phyloP scores from a whole-genome alignment of 768 basidiomycete species.

The Suillus subalutaceus region DNA sequence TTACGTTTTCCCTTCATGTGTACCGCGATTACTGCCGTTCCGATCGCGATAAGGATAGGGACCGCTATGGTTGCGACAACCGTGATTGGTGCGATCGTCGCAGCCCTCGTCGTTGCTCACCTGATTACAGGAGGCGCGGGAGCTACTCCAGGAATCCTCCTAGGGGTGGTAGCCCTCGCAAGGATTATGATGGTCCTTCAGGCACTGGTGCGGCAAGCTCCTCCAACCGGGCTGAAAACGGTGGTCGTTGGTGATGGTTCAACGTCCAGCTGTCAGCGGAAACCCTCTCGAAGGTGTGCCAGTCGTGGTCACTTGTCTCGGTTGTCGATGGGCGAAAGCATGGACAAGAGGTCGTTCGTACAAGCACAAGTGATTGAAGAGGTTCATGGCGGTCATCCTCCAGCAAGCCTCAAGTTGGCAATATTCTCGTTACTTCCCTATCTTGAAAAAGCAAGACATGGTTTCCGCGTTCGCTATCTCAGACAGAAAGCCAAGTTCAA shows the following conservation, averaged over 20 bases:
- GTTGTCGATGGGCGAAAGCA: conserved; percentile 31
- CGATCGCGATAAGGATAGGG: conserved; percentile 56
- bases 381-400: conserved; percentile 44
- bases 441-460: conserved; percentile 47
- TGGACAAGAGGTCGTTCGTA: conserved; percentile 41
- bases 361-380: conserved; percentile 42
- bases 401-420: conserved; percentile 43
- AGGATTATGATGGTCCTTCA: conserved; percentile 51
- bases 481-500: conserved; percentile 66
- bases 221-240: conserved; percentile 43
- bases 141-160: conserved; percentile 84
- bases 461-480: conserved; percentile 55
- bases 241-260: conserved; percentile 62
- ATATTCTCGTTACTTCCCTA: conserved; percentile 51
- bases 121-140: conserved; percentile 73
- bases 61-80: conserved; percentile 70
- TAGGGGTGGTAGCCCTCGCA: conserved; percentile 62
- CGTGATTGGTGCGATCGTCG: conserved; percentile 82
- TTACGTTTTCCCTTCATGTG: conserved; percentile 47
- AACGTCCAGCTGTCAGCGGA: conserved; percentile 15
- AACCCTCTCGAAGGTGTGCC: conserved; percentile 15
- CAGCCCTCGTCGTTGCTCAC: conserved; percentile 71
- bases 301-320: conserved; percentile 29
- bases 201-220: conserved; percentile 36
- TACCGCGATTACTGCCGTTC: conserved; percentile 42